Evolutionary conservation across 306 rosid genomes (phyloP), one percentile per base, ranked within the genome.

Genomic region (Sindora glabra): DNA sequence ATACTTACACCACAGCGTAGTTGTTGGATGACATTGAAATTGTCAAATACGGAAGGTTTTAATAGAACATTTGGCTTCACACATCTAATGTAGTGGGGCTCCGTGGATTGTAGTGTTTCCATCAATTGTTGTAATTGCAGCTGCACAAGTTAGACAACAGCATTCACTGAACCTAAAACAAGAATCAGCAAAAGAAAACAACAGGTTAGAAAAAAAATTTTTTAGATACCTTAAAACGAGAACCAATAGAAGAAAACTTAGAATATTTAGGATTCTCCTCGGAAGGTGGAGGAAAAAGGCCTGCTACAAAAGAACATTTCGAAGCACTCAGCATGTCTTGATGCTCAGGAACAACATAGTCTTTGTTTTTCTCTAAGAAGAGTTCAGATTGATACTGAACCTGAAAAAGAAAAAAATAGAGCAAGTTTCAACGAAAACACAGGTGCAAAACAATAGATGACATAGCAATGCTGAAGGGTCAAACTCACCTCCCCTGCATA

Each of bases 11-110:
- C 95, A 13, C 83, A 81, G 8, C 92, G 92, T 50, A 92, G 65
- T 57, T 92, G 98, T 73, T 83, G 94, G 71, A 88, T 79, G 77
- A 83, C 83, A 16, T 54, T 86, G 59, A 48, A 38, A 76, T 86
- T 86, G 57, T 92, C 88, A 74, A 88, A 88, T 68, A 83, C 59
- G 53, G 77, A 64, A 56, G 98, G 94, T 59, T 72, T 71, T 54
- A 81, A 69, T 29, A 66, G 40, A 72, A 0, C 80, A 74, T 92
- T 92, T 51, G 95, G 98, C 79, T 92, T 88, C 72, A 92, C 84
- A 63, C 98, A 92, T 86, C 98, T 83, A 56, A 92, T 88, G 74
- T 92, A 88, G 77, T 92, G 92, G 64, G 95, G 96, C 51, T 88
- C 85, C 55, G 95, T 88, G 47, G 79, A 60, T 36, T 76, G 83